phyloP scores from a whole-genome alignment of 2,329 filamentous ascomycete genomes.

The Pseudogymnoascus sp. region DNA sequence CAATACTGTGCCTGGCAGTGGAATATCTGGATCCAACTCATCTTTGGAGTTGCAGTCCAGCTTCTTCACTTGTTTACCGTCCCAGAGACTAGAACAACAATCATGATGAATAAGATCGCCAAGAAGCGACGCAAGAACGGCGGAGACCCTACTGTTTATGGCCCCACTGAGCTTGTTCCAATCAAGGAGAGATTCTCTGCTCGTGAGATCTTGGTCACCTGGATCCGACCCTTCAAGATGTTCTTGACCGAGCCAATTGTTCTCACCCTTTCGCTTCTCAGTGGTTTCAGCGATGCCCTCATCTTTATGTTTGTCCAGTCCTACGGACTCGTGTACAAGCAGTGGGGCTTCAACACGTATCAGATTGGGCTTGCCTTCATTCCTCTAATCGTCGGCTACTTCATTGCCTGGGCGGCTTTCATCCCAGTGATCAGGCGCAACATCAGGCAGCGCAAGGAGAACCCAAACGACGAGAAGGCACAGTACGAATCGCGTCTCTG shows the following conservation, averaged over 20 bases:
- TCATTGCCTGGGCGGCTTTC: conserved; percentile 54
- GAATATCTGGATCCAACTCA: conserved; percentile 80
- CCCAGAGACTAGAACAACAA: conserved; percentile 69
- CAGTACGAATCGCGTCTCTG: conserved; percentile 64
- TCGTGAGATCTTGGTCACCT: conserved; percentile 49
- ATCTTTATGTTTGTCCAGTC: conserved; percentile 75
- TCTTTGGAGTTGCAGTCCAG: conserved; percentile 66
- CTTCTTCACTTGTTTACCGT: conserved; percentile 60
- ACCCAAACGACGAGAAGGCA: conserved; percentile 48
- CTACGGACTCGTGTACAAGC: conserved; percentile 58
- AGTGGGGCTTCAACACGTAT: conserved; percentile 56
- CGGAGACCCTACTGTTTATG: conserved; percentile 50
- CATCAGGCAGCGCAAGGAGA: conserved; percentile 41
- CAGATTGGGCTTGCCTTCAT: conserved; percentile 56
- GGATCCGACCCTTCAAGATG: conserved; percentile 63
- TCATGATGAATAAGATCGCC: conserved; percentile 73
- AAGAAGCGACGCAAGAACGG: conserved; percentile 62
- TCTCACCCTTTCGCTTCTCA: conserved; percentile 60
- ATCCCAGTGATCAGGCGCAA: conserved; percentile 50
- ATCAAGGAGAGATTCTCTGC: conserved; percentile 52
- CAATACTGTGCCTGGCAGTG: conserved; percentile 62
- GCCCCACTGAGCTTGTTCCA: conserved; percentile 63
- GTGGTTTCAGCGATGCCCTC: conserved; percentile 65
- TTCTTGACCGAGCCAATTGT: conserved; percentile 71
- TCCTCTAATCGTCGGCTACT: conserved; percentile 59